A percentile compares a stretch with the other conserved stretches of the same genome.
Evolutionary conservation across 495 filamentous ascomycete species (phyloP).

Genomic region (Gamarada debralockiae): DNA sequence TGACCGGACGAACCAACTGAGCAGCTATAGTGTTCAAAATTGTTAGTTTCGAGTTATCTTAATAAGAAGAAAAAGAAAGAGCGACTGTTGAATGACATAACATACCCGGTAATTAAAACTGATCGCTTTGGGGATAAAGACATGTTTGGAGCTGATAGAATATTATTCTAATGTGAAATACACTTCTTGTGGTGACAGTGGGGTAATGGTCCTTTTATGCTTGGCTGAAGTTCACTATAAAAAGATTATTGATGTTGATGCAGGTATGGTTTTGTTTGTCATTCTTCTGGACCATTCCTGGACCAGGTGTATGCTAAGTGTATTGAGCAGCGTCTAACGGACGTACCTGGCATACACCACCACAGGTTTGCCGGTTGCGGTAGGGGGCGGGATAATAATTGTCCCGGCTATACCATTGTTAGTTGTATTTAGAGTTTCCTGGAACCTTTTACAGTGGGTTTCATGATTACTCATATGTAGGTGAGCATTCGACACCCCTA

Average conservation of each 20-base stretch:
- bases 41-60: neutral
- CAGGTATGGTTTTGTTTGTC: neutral
- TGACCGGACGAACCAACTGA: slow-evolving; percentile 1
- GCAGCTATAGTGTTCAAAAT: slow-evolving; percentile 2
- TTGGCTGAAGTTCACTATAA: too few relatives aligned
- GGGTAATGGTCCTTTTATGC: neutral
- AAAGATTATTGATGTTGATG: neutral
- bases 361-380: too few relatives aligned
- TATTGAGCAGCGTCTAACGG: too few relatives aligned
- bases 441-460: too few relatives aligned
- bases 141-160: slow-evolving; percentile 3
- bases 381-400: too few relatives aligned
- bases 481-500: too few relatives aligned
- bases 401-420: too few relatives aligned
- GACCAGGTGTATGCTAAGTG: too few relatives aligned
- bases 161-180: neutral
- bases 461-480: too few relatives aligned
- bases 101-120: slow-evolving; percentile 8
- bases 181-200: neutral
- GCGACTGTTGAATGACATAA: neutral
- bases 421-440: too few relatives aligned
- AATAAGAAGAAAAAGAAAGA: neutral
- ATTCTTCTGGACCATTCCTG: neutral
- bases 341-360: too few relatives aligned
- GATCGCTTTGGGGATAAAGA: neutral